Evolutionary conservation across 2,329 filamentous ascomycete genomes (phyloP), one percentile per base, ranked within the genome.

Genomic region (Lachnellula arida): DNA sequence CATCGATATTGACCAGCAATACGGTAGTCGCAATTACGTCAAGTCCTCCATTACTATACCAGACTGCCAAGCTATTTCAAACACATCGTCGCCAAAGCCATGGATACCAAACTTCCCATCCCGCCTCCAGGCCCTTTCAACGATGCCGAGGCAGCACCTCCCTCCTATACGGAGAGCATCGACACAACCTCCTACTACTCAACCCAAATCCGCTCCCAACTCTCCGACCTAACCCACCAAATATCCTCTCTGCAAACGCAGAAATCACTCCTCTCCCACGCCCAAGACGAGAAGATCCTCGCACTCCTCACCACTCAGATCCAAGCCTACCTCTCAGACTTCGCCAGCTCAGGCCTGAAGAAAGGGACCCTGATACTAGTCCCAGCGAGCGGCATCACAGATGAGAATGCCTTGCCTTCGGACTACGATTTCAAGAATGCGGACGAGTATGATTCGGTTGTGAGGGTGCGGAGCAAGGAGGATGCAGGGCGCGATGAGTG

Each of bases 301-400:
- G 59, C 59, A 4, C 57, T 63, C n/a, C 61, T 68, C 9, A 63
- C 60, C n/a, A 43, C 56, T 6, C 60, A 65, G 19, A 66, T 67
- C 39, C 64, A 67, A 50, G 35, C 37, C 28, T 69, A 64, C 53
- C 58, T 69, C 51, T 64, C 60, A 14, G 58, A 61, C 22, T 68
- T 67, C 48, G 62, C 62, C 32, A 59, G 59, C 12, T 63, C 64
- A 0, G 62, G 65, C 2, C 55, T 61, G 3, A 42, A 40, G 12
- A 59, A 53, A 49, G 67, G 65, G 6, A 65, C 62, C 0, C 53
- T 69, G 7, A 64, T 67, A 15, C 56, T 69, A 6, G 61, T 68
- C 35, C 66, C 67, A 1, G 56, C 59, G 15, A 54, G 48, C 12
- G 65, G 58, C 15, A 17, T 67, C 1, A 46, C 58, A 23, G 60